Evolutionary conservation across 2,329 filamentous ascomycete genomes (phyloP).

Genomic region (Emydomyces testavorans): DNA sequence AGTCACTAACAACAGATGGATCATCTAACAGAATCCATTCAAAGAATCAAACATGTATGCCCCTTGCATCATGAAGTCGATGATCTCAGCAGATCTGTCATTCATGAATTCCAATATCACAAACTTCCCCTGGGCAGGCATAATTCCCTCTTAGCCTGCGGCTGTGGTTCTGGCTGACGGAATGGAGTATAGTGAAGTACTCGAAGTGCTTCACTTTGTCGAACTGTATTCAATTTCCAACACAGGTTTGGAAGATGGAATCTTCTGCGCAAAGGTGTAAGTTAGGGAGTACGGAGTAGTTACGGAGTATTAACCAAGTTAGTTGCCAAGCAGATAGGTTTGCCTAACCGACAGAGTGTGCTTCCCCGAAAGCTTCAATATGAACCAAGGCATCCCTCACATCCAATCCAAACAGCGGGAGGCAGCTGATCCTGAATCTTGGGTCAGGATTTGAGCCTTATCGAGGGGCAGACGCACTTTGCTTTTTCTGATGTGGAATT

Average conservation of each 20-base stretch:
- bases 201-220: no score
- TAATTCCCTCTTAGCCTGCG: no score
- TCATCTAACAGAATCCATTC: not conserved
- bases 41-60: not conserved
- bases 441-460: not conserved
- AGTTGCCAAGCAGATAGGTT: no score
- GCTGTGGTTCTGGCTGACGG: no score
- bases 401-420: not conserved
- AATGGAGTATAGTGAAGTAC: no score
- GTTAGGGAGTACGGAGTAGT: no score
- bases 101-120: not conserved
- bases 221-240: no score
- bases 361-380: not conserved
- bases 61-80: not conserved
- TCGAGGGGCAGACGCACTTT: not conserved
- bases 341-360: no score
- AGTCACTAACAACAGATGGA: not conserved
- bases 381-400: not conserved
- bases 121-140: no score
- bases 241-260: no score
- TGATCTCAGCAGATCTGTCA: not conserved
- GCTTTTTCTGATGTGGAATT: not conserved
- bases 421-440: not conserved
- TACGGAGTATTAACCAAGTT: no score
- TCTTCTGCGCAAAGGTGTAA: no score